Evolutionary conservation across 371 early-diverging fungal genomes (phyloP), one percentile per base, ranked within the genome.

Genomic region (Rhizopus sp.): DNA sequence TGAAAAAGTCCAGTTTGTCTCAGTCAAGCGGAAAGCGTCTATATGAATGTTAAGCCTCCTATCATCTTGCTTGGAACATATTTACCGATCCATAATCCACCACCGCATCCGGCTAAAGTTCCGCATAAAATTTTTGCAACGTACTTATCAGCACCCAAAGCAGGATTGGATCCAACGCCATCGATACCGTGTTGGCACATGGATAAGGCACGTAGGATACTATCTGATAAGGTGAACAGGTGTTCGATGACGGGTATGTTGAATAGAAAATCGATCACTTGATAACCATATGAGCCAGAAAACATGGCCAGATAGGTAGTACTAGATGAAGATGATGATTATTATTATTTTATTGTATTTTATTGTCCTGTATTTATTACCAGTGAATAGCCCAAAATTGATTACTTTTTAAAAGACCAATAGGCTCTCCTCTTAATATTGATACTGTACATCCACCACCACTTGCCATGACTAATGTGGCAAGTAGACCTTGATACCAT

Each of bases 101-200:
- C 82, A 42, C 85, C 85, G 35, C 78, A 77, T 3, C 85, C 85
- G 15, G 74, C 67, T 34, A 85, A 62, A 12, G 77, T 76, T 9
- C 85, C 85, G 55, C 81, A 69, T 3, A 82, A 40, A 16, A 82
- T 50, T 60, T 81, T 78, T 35, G 85, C 85, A 16, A 80, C 75
- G 63, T 68, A 69, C 45, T 76, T 76, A 33, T 70, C 73, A 16
- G 57, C 37, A 1, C 79, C 76, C 13, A 76, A 63, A 15, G 63
- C 78, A 3, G 74, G 72, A 10, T 75, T 70, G 33, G 63, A 59
- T 6, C 69, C 60, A 29, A 81, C 81, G 4, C 81, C 83, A 46
- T 82, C 78, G 10, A 85, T 73, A 31, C 85, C 85, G 31, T 57
- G 40, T 44, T 75, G 74, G 6, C 74, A 66, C 58, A 85, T 80